Conservation (phyloP, 306 rosid genomes). For the Lithocarpus polystachyus region DNA sequence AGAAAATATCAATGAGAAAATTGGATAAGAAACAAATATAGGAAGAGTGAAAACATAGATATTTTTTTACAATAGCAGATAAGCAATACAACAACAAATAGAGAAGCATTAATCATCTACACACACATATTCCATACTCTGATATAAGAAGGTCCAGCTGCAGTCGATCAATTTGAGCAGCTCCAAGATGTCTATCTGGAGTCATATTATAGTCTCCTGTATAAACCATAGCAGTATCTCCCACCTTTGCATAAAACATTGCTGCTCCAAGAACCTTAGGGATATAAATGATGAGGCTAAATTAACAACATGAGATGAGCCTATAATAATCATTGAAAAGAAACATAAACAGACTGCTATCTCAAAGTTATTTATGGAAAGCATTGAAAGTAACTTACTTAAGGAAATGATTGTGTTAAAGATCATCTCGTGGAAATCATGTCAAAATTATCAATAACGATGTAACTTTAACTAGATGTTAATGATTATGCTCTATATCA, state of each 20-base stretch:
- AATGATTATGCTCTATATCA: too few species aligned
- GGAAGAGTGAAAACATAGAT: not conserved
- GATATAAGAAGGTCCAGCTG: constrained; percentile 89
- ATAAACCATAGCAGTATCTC: constrained; percentile 77
- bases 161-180: constrained; percentile 89
- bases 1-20: too few species aligned
- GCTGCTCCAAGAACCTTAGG: constrained; percentile 92
- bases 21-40: not conserved
- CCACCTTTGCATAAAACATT: constrained; percentile 96
- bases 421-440: not conserved
- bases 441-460: not conserved
- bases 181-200: constrained; percentile 94
- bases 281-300: constrained; percentile 23
- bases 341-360: not conserved
- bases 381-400: not conserved
- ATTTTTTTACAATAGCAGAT: not conserved
- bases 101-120: not conserved
- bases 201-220: constrained; percentile 99
- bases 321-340: not conserved
- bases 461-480: too few species aligned
- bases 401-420: not conserved
- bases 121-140: constrained; percentile 49
- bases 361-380: not conserved
- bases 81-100: not conserved
- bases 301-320: not conserved